Base-by-base conservation (phyloP, 2,329 filamentous ascomycete genomes). In the Atkinsonella hypoxylon region DNA sequence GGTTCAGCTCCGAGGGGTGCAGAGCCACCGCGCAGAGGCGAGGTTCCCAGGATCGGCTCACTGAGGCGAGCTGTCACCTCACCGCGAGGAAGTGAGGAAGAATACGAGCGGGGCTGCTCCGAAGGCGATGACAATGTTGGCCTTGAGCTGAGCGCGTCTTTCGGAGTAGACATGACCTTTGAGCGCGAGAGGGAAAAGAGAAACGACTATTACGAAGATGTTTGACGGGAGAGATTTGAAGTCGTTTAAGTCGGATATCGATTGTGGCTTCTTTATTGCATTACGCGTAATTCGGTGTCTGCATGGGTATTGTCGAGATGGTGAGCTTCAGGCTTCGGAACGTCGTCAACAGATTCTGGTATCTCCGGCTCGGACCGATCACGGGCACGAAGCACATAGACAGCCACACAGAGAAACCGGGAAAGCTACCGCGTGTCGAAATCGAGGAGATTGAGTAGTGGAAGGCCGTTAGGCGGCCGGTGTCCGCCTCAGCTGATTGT, bases 51-150 rank as follows among this genome's bases (percentile, higher is more conserved):
- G 18, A 80, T 68, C 32, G 79, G 79, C 30, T 77, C 78, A 44
- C 78, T 78, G 49, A 84, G 72, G 55, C 80, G 75, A 51, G 81
- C 81, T 48, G 77, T 84, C 45, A 77, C 70, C 55, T 81, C 74
- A 48, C 76, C 77, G 64, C 81, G 76, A 42, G 77, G 77, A 26
- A 77, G 61, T 9, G 78, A 79, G 47, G 74, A 72, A 51, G 73
- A 71, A 54, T 70, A 72, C 11, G 69, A 72, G 38, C 72, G 72
- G 52, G 70, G 62, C 38, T 67, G 69, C 45, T 68, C 63, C 12
- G 76, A 74, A 39, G 67, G 63, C 6, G 75, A 71, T 31, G 78
- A 79, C 1, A 73, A 72, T 4, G 75, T 69, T 57, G 54, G 68
- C 61, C 53, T 64, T 62, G 56, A 67, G 55, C 62, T 70, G 61